Evolutionary conservation across 805 yeast genomes (phyloP), one percentile per base, ranked within the genome.

Genomic region (Suhomyces vadensis): DNA sequence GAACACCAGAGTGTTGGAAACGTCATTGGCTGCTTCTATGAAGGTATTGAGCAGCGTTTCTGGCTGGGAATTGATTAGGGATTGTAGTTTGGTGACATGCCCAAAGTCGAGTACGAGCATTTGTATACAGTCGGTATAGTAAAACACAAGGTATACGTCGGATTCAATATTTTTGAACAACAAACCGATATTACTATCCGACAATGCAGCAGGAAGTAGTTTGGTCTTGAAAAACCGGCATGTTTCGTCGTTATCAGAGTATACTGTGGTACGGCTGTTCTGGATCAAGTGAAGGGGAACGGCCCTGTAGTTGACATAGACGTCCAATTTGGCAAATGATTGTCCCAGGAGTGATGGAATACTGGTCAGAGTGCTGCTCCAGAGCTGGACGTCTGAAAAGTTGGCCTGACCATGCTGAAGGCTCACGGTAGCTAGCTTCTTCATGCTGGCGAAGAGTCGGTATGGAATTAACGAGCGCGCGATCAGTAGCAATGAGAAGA

Each of bases 251-350:
- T 48, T 43, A 13, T 43, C 49, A 7, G 69, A 49, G 48, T 49
- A 67, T 1, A 67, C 58, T 19, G 47, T 38, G 3, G 55, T 37
- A 3, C 63, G 59, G 9, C 44, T 43, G 9, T 51, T 42, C 22
- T 41, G 50, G 11, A 65, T 21, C 29, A 67, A 42, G 41, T 55
- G 58, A 3, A 61, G 16, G 2, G 73, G 72, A 6, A 64, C 51
- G 26, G 46, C 20, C 3, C 35, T 41, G 43, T 51, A 50, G 40
- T 58, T 48, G 13, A 64, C 48, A 38, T 51, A 46, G 27, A 37
- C 37, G 9, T 46, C 48, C 17, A 50, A 37, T 9, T 48, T 33
- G 22, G 23, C 33, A 21, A 35, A 33, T 23, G 10, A 19, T 10
- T 33, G 16, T 8, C 37, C 37, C 16, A 14, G 23, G 13, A 14